Base-by-base conservation (phyloP, 2,329 filamentous ascomycete species). In the Immersiporthe knoxdaviesiana region DNA sequence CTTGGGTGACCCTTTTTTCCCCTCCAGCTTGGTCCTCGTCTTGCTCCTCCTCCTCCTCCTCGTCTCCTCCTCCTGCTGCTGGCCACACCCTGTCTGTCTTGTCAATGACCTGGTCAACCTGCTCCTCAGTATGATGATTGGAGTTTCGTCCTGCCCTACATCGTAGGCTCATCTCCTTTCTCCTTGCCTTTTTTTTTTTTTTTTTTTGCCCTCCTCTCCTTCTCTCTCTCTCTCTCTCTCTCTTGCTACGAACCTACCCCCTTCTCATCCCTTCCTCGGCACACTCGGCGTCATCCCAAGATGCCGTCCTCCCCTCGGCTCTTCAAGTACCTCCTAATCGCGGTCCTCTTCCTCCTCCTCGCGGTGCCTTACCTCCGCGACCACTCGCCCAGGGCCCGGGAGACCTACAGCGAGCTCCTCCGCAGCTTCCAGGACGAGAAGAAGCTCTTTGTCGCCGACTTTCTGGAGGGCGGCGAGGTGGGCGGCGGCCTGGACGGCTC, bases 361-460 rank as follows among this genome's bases (percentile, higher is more conserved):
- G 59, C 74, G 12, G 30, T 79, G 11, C 72, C 72, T 39, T 76
- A 75, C 61, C 58, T 78, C 18, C 65, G 58, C 56, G 41, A 39
- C 30, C 54, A 62, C 27, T 37, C 65, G 1, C 41, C 71, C 21
- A 21, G 21, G 8, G 59, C 60, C 61, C 64, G 66, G 54, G 72
- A 73, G 30, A 37, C 72, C 35, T 76, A 76, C 58, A 56, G 70
- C 16, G 72, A 72, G 16, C 66, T 78, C 61, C 72, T 77, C 35
- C 75, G 76, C 58, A 67, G 72, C 47, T 77, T 80, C 69, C 74
- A 76, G 70, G 73, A 76, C 69, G 72, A 80, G 69, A 76, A 75
- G 72, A 72, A 73, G 27, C 70, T 78, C 7, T 81, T 80, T 63
- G 72, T 79, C 56, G 72, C 74, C 37, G 76, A 78, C 71, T 79